Evolutionary conservation across 2,329 filamentous ascomycete genomes (phyloP).

Genomic region (Emmonsiellopsis sp.): DNA sequence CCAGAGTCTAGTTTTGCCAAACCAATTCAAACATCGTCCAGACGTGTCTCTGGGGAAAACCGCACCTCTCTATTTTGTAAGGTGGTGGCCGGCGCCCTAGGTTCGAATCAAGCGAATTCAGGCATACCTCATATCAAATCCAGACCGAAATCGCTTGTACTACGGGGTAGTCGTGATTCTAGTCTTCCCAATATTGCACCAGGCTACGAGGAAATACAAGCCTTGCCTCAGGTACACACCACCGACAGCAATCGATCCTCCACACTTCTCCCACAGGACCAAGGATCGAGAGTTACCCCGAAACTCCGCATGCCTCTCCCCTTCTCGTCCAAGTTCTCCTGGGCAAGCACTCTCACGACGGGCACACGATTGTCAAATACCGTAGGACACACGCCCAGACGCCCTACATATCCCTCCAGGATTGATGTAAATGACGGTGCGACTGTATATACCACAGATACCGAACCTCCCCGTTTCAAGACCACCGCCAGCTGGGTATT

Average conservation of each 20-base stretch:
- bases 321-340: slow-evolving; percentile 9
- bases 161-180: background rate
- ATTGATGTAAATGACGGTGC: slow-evolving; percentile 5
- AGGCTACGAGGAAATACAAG: background rate
- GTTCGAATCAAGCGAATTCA: background rate
- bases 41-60: slow-evolving; percentile 1
- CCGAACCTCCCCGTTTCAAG: slow-evolving; percentile 8
- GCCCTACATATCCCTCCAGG: background rate
- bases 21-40: slow-evolving; percentile 1
- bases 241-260: background rate
- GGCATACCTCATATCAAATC: slow-evolving; percentile 2
- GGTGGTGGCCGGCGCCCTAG: slow-evolving; percentile 2
- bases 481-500: slow-evolving; percentile 11
- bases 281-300: background rate
- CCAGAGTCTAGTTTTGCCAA: slow-evolving; percentile 10
- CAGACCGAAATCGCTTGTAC: slow-evolving; percentile 1
- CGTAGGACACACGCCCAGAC: background rate
- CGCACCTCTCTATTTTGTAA: slow-evolving; percentile 6
- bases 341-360: slow-evolving; percentile 8
- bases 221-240: background rate
- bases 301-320: background rate
- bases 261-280: background rate
- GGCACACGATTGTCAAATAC: slow-evolving; percentile 1
- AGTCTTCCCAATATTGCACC: background rate
- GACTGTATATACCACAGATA: slow-evolving; percentile 7